A percentile compares a stretch with the other conserved stretches of the same genome.
Evolutionary conservation across 805 yeast genomes (phyloP).

Genomic region (Priceomyces melissophilus): DNA sequence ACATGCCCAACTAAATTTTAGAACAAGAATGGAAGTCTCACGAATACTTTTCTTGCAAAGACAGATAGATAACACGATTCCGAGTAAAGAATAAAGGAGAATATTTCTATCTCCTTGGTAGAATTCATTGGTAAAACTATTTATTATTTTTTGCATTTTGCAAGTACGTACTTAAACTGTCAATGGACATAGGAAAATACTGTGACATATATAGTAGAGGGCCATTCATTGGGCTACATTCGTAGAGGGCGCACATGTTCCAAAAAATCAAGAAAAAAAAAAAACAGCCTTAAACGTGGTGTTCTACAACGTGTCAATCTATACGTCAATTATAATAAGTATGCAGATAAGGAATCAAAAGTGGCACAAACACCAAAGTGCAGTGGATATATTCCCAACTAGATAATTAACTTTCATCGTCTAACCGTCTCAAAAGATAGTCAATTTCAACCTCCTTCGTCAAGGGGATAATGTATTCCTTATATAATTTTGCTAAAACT

Average conservation of each 20-base stretch:
- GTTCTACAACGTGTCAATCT: not conserved
- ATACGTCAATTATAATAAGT: no score
- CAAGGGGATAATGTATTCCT: slow-evolving; percentile 85
- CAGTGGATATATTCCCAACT: no score
- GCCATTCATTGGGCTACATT: not conserved
- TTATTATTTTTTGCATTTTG: no score
- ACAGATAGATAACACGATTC: no score
- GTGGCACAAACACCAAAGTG: no score
- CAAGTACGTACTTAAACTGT: not conserved
- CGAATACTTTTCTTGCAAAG: no score
- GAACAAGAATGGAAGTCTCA: no score
- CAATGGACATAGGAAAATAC: not conserved
- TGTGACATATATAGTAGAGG: not conserved
- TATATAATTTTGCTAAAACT: slow-evolving; percentile 75
- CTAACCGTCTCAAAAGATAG: slow-evolving; percentile 78
- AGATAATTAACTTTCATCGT: slow-evolving; percentile 40
- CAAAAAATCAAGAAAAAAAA: not conserved
- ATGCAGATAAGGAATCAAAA: no score
- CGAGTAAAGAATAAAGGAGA: no score
- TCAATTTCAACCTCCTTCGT: slow-evolving; percentile 96
- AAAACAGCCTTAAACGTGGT: not conserved
- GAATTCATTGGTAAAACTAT: no score
- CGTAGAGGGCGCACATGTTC: slow-evolving; percentile 1
- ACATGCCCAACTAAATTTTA: slow-evolving; percentile 45
- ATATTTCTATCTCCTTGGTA: no score